Evolutionary conservation across 306 rosid species (phyloP), one percentile per base, ranked within the genome.

Genomic region (Ochetophila trinervis): DNA sequence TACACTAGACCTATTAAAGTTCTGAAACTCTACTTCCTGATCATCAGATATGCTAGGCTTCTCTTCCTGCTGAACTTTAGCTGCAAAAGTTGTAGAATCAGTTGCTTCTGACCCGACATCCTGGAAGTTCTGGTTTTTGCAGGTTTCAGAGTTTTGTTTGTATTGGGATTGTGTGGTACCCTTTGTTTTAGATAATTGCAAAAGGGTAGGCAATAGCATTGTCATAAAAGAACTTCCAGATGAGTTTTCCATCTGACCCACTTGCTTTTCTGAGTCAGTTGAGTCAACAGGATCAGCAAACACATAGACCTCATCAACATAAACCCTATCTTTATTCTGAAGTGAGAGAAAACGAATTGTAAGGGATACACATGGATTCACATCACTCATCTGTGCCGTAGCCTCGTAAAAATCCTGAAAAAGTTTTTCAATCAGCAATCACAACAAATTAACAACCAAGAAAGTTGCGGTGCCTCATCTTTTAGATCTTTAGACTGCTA

Each of bases 331-430:
- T 73, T 90, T 87, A 50, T 66, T 78, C 77, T 93, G 95, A 76
- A 90, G 86, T 11, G 97, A 90, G 61, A 86, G 95, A 30, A 93
- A 78, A 65, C 91, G 96, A 56, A 93, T 68, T 5, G 90, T 88
- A 65, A 93, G 65, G 56, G 99, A 93, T 32, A 42, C 65, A 82
- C 97, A 93, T 59, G 97, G 97, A 78, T 74, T 62, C 62, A 72
- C 81, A 64, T 93, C 94, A 65, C 78, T 53, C 60, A 88, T 76
- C 91, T 84, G 90, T 18, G 97, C 97, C 0, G 99, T 93, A 64
- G 99, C 96, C 87, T 93, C 99, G 68, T 68, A 81, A 21, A 80
- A 82, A 69, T 82, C 96, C 97, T 93, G 89, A 27, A 57, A 73
- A 55, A 42, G 23, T 64, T 37, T 62, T 45, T 23, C 62, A 53